Percentiles rank a stretch among this genome's conserved stretches.
Evolutionary conservation across 495 filamentous ascomycete species (phyloP).

Genomic region (Daldinia vernicosa): DNA sequence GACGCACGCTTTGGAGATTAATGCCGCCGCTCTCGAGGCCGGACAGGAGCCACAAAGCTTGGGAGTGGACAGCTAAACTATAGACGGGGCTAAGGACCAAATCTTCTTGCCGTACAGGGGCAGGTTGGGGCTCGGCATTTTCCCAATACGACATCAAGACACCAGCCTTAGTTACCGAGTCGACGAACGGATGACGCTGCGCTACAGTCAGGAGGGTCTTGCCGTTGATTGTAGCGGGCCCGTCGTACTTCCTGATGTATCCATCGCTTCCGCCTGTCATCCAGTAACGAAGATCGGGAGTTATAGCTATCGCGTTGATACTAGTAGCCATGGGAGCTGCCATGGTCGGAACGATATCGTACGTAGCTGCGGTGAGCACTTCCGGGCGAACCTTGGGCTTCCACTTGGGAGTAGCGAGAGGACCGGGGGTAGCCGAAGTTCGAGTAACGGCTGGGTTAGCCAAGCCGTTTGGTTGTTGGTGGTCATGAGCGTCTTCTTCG

Average conservation of each 20-base stretch:
- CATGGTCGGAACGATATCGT: constrained; percentile 97
- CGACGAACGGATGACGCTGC: constrained; percentile 95
- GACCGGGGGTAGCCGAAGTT: constrained; percentile 60
- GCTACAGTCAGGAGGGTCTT: constrained; percentile 94
- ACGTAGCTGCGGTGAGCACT: constrained; percentile 80
- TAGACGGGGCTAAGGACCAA: constrained; percentile 84
- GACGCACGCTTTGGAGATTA: constrained; percentile 91
- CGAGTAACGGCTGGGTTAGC: constrained; percentile 42
- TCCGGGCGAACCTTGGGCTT: constrained; percentile 80
- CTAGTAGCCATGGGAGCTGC: constrained; percentile 95
- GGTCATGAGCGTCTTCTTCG: constrained; percentile 62
- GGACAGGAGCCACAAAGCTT: constrained; percentile 89
- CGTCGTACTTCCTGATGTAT: constrained; percentile 95
- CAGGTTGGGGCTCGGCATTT: constrained; percentile 68
- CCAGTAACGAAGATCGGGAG: constrained; percentile 94
- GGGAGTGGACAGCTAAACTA: constrained; percentile 87
- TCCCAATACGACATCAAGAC: constrained; percentile 97
- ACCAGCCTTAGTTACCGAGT: constrained; percentile 94
- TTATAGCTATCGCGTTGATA: constrained; percentile 90
- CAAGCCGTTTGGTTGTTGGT: constrained; percentile 38
- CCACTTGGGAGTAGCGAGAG: constrained; percentile 51
- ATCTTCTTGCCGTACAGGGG: constrained; percentile 59
- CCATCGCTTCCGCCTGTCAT: constrained; percentile 94
- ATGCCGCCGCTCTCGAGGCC: constrained; percentile 91
- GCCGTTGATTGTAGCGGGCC: constrained; percentile 92